These are phyloP conservation scores for Pleurotus platypus DNA, from an alignment of 768 basidiomycete genomes.

Conservation along the genomic window DNA sequence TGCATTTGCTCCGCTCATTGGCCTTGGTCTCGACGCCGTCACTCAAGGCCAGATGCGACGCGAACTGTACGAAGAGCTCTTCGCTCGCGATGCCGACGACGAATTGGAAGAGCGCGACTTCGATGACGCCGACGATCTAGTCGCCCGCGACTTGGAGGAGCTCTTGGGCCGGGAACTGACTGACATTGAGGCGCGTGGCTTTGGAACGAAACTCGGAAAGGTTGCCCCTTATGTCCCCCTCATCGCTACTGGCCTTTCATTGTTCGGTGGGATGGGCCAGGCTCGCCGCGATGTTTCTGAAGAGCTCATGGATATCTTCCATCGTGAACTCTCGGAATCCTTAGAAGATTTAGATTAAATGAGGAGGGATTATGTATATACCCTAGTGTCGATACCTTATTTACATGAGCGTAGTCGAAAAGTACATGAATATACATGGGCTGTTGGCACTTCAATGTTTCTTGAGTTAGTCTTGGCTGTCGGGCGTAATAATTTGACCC, in stretches of 20 bases:
- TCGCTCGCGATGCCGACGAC: neutral
- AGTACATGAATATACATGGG: too few species aligned
- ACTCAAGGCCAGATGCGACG: neutral
- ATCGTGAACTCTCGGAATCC: slow-evolving; percentile 5
- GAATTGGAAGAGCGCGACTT: neutral
- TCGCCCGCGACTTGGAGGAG: neutral
- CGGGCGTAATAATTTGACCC: too few species aligned
- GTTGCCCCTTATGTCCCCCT: slow-evolving; percentile 2
- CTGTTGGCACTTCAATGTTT: too few species aligned
- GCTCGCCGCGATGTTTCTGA: slow-evolving; percentile 4
- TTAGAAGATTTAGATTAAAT: slow-evolving; percentile 1
- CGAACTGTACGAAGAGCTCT: neutral
- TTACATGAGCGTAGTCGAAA: too few species aligned
- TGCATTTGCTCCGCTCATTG: neutral
- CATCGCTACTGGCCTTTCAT: neutral
- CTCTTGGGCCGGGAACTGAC: neutral
- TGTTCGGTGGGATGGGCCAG: neutral
- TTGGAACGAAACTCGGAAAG: neutral
- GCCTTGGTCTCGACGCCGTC: neutral
- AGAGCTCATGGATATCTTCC: slow-evolving; percentile 8
- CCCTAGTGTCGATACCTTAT: neutral
- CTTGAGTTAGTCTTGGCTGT: too few species aligned
- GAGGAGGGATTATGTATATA: neutral
- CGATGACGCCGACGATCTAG: neutral
- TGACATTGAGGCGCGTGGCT: neutral